Percentiles rank a stretch among this genome's conserved stretches.
phyloP scores from a whole-genome alignment of 2,329 filamentous ascomycete genomes.

The Fusarium protoensiforme region DNA sequence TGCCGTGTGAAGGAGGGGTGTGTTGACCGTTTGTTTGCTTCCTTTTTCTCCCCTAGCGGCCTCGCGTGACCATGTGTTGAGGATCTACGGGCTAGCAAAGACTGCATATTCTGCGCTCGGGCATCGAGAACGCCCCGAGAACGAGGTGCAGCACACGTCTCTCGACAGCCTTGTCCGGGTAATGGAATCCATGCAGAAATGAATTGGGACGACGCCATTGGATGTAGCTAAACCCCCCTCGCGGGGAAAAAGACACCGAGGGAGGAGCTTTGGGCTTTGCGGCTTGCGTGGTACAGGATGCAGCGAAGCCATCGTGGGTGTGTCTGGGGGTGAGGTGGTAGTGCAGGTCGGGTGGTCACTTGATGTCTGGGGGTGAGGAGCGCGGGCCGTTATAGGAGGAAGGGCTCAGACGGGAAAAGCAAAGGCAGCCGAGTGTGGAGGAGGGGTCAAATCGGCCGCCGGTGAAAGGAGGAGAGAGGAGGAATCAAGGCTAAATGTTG shows the following conservation, averaged over 20 bases:
- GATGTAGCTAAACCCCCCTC: background rate
- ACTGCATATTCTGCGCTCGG: background rate
- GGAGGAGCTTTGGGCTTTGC: background rate
- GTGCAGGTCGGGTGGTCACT: slow-evolving; percentile 30
- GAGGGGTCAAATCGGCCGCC: slow-evolving; percentile 25
- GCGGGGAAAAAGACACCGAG: too few species aligned
- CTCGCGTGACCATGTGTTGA: background rate
- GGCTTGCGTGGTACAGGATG: slow-evolving; percentile 9
- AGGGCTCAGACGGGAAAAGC: slow-evolving; percentile 13
- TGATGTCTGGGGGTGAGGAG: slow-evolving; percentile 16
- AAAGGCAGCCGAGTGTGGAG: slow-evolving; percentile 1
- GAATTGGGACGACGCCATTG: background rate
- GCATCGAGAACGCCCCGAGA: background rate
- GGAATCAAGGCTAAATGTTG: slow-evolving; percentile 37
- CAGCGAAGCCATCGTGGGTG: slow-evolving; percentile 12
- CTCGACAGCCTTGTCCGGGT: background rate
- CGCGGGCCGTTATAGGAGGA: slow-evolving; percentile 2
- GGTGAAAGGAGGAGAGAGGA: slow-evolving; percentile 20
- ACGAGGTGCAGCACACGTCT: background rate
- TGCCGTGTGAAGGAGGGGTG: background rate
- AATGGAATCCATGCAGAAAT: background rate
- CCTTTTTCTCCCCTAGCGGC: background rate
- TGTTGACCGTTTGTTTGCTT: background rate
- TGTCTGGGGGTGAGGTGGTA: slow-evolving; percentile 20
- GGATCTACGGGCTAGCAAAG: background rate